Conservation (phyloP, 495 filamentous ascomycete genomes). For the Xylaria bambusicola region DNA sequence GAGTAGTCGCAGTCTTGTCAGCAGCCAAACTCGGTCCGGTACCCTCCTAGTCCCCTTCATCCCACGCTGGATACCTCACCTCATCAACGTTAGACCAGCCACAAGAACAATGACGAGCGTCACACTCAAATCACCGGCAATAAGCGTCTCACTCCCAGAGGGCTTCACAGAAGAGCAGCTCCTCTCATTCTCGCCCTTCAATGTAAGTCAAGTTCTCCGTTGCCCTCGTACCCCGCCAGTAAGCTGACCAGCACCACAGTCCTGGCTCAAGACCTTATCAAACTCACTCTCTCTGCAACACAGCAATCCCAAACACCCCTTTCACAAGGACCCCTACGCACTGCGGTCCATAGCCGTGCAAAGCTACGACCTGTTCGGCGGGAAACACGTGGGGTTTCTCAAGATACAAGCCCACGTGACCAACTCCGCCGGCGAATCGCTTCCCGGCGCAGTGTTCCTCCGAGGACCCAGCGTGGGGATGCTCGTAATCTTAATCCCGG, state of each 20-base stretch:
- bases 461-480: conserved; percentile 82
- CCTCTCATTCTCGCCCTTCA: conserved; percentile 71
- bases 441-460: conserved; percentile 79
- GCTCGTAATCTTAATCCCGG: conserved; percentile 74
- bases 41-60: neutral
- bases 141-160: conserved; percentile 58
- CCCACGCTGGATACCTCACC: neutral
- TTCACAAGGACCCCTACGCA: conserved; percentile 68
- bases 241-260: conserved; percentile 31
- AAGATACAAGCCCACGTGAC: conserved; percentile 69
- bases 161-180: conserved; percentile 64
- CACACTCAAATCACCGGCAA: conserved; percentile 43
- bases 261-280: conserved; percentile 71
- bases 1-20: neutral
- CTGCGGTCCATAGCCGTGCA: conserved; percentile 73
- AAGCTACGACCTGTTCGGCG: conserved; percentile 70
- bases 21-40: neutral
- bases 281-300: conserved; percentile 65
- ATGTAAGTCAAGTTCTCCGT: conserved; percentile 30
- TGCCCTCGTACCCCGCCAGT: neutral
- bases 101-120: conserved; percentile 47
- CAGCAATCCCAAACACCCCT: conserved; percentile 60
- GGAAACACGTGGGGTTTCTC: conserved; percentile 69
- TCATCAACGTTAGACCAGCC: neutral
- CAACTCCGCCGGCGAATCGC: conserved; percentile 61